Evolutionary conservation across 1,139 yeast genomes (phyloP).

Genomic region (Starmera stellimalicola): DNA sequence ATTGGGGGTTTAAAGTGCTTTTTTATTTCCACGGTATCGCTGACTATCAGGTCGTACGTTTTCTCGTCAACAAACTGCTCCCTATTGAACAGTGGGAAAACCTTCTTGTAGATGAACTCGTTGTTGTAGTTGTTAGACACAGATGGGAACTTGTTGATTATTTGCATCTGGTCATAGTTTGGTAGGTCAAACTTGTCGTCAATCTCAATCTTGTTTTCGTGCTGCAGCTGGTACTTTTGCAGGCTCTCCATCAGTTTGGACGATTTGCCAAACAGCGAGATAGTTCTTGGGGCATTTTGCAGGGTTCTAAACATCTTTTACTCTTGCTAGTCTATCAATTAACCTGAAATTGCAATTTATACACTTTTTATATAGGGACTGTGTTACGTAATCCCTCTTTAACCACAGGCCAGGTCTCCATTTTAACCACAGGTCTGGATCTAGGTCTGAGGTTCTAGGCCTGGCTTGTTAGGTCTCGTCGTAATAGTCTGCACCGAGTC

Average conservation of each 20-base stretch:
- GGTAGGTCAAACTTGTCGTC: conserved; percentile 6
- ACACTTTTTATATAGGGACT: too few species aligned
- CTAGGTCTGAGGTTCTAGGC: too few species aligned
- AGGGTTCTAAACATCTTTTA: conserved; percentile 15
- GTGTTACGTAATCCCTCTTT: too few species aligned
- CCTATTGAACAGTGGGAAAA: conserved; percentile 11
- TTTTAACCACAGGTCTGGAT: too few species aligned
- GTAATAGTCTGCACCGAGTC: too few species aligned
- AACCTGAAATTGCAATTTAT: too few species aligned
- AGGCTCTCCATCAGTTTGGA: not conserved
- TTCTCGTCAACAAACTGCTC: conserved; percentile 9
- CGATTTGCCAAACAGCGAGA: conserved; percentile 9
- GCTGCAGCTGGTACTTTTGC: not conserved
- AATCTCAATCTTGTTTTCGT: not conserved
- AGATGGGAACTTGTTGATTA: conserved; percentile 16
- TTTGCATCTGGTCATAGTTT: conserved; percentile 16
- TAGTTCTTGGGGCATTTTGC: conserved; percentile 15
- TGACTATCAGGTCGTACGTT: conserved; percentile 5
- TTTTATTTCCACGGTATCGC: not conserved
- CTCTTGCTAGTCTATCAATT: too few species aligned
- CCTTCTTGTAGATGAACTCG: conserved; percentile 10
- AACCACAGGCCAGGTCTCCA: too few species aligned
- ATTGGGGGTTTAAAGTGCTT: conserved; percentile 32
- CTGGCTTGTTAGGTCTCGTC: too few species aligned
- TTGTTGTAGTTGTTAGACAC: conserved; percentile 16